Evolutionary conservation across 768 basidiomycete genomes (phyloP).

Genomic region (Lactarius quietus): DNA sequence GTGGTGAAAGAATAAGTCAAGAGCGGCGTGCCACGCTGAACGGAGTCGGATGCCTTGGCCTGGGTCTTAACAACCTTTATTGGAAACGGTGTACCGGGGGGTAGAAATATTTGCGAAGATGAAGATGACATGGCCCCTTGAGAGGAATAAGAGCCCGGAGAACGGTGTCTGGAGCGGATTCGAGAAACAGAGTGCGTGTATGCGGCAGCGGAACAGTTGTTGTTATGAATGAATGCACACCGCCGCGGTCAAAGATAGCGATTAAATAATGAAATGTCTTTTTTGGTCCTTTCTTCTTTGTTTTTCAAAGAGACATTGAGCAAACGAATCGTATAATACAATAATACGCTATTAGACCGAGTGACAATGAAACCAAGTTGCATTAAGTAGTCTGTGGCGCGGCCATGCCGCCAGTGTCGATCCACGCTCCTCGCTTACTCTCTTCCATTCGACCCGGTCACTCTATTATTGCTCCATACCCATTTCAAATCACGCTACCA

Average conservation of each 20-base stretch:
- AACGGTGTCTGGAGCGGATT: conserved; percentile 4
- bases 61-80: conserved; percentile 75
- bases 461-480: conserved; percentile 11
- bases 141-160: neutral
- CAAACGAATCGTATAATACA: neutral
- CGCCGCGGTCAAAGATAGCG: conserved; percentile 10
- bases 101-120: conserved; percentile 65
- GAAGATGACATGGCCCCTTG: conserved; percentile 19
- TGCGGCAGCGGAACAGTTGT: conserved; percentile 13
- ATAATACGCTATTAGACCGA: neutral
- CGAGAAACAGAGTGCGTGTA: neutral
- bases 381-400: conserved; percentile 7
- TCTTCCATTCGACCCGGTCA: conserved; percentile 7
- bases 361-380: neutral
- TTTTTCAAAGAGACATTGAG: neutral
- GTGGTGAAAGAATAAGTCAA: conserved; percentile 82
- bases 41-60: conserved; percentile 39
- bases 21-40: conserved; percentile 73
- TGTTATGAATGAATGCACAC: conserved; percentile 3
- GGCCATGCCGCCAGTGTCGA: conserved; percentile 2
- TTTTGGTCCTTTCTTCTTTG: neutral
- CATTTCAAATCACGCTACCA: conserved; percentile 8
- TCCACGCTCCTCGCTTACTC: neutral
- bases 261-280: neutral
- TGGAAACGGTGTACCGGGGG: conserved; percentile 79